phyloP scores from a whole-genome alignment of 129 eudicot genomes.

The Flaveria linearis region DNA sequence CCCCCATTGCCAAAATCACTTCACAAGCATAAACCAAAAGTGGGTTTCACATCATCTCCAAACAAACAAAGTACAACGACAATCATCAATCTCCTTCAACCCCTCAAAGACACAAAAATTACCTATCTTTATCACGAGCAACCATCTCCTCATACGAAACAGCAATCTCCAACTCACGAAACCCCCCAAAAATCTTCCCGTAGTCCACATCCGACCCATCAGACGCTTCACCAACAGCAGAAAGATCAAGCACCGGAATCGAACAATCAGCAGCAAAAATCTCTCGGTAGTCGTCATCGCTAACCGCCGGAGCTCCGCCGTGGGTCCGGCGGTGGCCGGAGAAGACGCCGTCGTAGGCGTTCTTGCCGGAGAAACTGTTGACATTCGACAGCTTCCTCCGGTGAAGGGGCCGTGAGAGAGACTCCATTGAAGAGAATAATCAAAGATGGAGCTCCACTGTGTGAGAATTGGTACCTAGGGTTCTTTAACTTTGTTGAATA shows the following conservation, averaged over 20 bases:
- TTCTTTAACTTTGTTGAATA: conserved; percentile 17
- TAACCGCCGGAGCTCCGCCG: conserved; percentile 36
- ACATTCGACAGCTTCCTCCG: conserved; percentile 50
- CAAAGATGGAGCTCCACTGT: conserved; percentile 13
- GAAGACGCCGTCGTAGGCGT: conserved; percentile 77
- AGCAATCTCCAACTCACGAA: conserved; percentile 43
- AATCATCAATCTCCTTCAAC: not conserved
- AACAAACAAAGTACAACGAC: too few species aligned
- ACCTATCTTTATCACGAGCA: conserved; percentile 46
- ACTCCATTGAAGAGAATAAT: conserved; percentile 51
- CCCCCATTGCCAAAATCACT: conserved; percentile 3
- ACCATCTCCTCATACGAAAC: conserved; percentile 53
- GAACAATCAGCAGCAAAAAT: conserved; percentile 55
- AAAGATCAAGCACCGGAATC: conserved; percentile 78
- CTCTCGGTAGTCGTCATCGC: conserved; percentile 65
- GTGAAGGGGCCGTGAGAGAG: conserved; percentile 54
- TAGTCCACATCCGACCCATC: conserved; percentile 52
- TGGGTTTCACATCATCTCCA: too few species aligned
- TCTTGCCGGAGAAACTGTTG: conserved; percentile 47
- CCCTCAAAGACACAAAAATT: not conserved
- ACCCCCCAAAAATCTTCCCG: conserved; percentile 64
- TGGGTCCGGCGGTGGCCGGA: conserved; percentile 39
- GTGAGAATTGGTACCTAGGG: conserved; percentile 38
- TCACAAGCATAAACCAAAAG: conserved; percentile 1
- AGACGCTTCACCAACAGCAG: conserved; percentile 39